phyloP scores from a whole-genome alignment of 1,284 basidiomycete species.

The Rhodotorula sp. region DNA sequence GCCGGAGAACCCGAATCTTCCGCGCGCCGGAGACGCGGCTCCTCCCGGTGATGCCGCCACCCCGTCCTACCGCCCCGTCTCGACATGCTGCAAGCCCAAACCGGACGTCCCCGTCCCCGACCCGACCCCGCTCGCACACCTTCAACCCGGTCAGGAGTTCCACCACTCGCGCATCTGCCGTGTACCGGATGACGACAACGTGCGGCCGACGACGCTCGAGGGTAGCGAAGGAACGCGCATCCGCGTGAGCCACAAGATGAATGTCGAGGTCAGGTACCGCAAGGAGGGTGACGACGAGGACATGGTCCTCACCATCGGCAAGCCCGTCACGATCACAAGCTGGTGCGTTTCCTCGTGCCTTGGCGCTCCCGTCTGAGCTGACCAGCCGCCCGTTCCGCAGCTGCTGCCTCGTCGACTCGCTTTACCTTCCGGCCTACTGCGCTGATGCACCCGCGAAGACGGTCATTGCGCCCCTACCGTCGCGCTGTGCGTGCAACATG shows the following conservation, averaged over 20 bases:
- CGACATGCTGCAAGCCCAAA: conserved; percentile 1
- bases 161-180: conserved; percentile 29
- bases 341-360: conserved; percentile 1
- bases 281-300: conserved; percentile 6
- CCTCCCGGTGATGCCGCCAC: neutral
- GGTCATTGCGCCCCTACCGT: neutral
- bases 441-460: neutral
- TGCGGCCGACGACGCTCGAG: conserved; percentile 31
- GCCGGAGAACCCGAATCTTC: neutral
- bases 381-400: neutral
- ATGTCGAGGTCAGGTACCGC: conserved; percentile 30
- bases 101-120: conserved; percentile 22
- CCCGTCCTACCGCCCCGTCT: neutral
- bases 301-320: conserved; percentile 28
- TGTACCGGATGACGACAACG: conserved; percentile 35
- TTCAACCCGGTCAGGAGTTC: conserved; percentile 15
- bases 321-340: conserved; percentile 28
- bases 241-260: conserved; percentile 21
- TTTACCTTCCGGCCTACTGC: conserved; percentile 35
- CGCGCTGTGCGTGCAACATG: conserved; percentile 26
- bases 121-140: conserved; percentile 14
- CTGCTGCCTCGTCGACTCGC: conserved; percentile 28
- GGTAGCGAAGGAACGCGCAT: conserved; percentile 25
- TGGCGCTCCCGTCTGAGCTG: neutral
- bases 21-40: neutral